Percentiles rank a stretch among this genome's conserved stretches.
phyloP scores from a whole-genome alignment of 805 yeast species.

The Wickerhamiella nectarea region DNA sequence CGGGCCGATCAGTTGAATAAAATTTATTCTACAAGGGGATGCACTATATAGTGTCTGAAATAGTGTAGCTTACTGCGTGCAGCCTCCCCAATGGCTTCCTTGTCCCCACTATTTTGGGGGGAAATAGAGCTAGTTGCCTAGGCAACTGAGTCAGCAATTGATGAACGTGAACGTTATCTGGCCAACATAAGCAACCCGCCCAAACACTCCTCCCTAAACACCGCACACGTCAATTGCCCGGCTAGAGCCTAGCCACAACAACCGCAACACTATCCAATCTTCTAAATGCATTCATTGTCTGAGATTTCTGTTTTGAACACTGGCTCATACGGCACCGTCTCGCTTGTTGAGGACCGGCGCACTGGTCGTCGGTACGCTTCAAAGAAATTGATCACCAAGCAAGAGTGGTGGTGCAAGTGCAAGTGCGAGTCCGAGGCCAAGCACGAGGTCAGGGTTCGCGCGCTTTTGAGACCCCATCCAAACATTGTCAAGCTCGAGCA shows the following conservation, averaged over 20 bases:
- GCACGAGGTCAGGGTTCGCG: conserved; percentile 58
- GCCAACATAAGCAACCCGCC: not conserved
- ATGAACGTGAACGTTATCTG: not conserved
- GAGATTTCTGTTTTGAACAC: conserved; percentile 42
- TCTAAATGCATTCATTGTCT: not conserved
- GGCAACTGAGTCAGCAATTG: not conserved
- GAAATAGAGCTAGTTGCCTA: too few species aligned
- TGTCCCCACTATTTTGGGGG: too few species aligned
- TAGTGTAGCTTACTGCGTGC: too few species aligned
- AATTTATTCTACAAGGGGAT: too few species aligned
- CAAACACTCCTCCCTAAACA: not conserved
- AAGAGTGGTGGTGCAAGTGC: conserved; percentile 7
- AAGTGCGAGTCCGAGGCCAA: conserved; percentile 16
- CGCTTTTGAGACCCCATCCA: conserved; percentile 63
- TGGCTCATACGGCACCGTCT: conserved; percentile 88
- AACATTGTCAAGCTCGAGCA: conserved; percentile 65
- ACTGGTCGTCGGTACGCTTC: conserved; percentile 58
- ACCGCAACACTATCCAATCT: not conserved
- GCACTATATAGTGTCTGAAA: too few species aligned
- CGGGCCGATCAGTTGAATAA: too few species aligned
- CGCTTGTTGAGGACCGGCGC: conserved; percentile 59
- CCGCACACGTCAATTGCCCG: not conserved
- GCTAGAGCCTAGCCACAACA: not conserved
- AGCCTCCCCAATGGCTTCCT: too few species aligned
- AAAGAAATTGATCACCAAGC: conserved; percentile 43